Percentiles rank a stretch among this genome's conserved stretches.
These are phyloP conservation scores for Suhomyces bokatorum DNA, from an alignment of 1,139 yeast genomes.

Conservation along the genomic window DNA sequence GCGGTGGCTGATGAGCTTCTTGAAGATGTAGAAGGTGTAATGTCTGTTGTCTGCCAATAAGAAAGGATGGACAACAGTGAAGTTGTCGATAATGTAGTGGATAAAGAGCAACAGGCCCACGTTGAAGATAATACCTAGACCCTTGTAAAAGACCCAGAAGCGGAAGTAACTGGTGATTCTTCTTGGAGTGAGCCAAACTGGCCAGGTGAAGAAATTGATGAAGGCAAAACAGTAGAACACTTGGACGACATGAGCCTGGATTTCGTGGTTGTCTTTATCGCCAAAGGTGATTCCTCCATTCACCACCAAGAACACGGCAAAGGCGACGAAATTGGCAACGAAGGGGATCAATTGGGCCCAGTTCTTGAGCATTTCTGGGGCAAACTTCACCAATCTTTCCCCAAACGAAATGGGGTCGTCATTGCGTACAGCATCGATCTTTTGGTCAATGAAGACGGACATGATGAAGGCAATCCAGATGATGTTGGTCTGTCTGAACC, in stretches of 20 bases:
- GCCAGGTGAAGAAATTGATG: slow-evolving; percentile 62
- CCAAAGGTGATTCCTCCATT: slow-evolving; percentile 87
- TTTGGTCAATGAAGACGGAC: slow-evolving; percentile 54
- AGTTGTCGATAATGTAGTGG: slow-evolving; percentile 51
- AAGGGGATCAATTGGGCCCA: slow-evolving; percentile 50
- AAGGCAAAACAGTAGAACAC: slow-evolving; percentile 74
- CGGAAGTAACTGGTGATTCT: slow-evolving; percentile 39
- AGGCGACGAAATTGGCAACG: slow-evolving; percentile 49
- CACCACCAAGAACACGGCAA: slow-evolving; percentile 54
- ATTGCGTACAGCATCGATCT: slow-evolving; percentile 19
- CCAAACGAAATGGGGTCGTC: slow-evolving; percentile 8
- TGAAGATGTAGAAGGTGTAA: slow-evolving; percentile 83
- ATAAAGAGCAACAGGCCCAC: slow-evolving; percentile 33
- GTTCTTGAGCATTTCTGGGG: slow-evolving; percentile 23
- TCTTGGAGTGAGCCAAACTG: slow-evolving; percentile 57
- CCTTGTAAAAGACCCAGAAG: slow-evolving; percentile 24
- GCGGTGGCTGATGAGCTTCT: slow-evolving; percentile 51
- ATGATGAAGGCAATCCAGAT: slow-evolving; percentile 77
- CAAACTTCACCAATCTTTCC: slow-evolving; percentile 18
- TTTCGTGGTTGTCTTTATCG: slow-evolving; percentile 81
- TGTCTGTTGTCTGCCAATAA: slow-evolving; percentile 93
- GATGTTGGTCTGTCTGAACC: slow-evolving; percentile 88
- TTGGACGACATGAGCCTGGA: slow-evolving; percentile 75
- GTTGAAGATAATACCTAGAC: slow-evolving; percentile 21
- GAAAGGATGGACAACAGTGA: slow-evolving; percentile 85